Evolutionary conservation across 768 basidiomycete species (phyloP).

Genomic region (Terana coerulea): DNA sequence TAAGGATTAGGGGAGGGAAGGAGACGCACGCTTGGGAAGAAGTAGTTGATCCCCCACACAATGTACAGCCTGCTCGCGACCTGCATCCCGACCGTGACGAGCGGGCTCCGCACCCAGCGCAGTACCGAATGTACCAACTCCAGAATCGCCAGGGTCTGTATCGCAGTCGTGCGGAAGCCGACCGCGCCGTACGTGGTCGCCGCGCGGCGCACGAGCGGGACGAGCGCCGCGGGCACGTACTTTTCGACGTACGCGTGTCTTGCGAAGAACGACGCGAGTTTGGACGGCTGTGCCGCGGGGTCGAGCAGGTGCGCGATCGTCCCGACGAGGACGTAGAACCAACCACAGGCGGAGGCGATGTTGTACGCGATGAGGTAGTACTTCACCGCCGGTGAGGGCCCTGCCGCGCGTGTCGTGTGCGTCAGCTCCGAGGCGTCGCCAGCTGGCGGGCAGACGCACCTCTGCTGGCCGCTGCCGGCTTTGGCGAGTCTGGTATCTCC

Average conservation of each 20-base stretch:
- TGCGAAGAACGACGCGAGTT: conserved; percentile 11
- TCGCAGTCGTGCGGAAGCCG: conserved; percentile 57
- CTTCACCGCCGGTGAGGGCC: conserved; percentile 21
- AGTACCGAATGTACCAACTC: conserved; percentile 81
- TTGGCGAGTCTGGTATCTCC: conserved; percentile 12
- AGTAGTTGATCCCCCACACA: conserved; percentile 79
- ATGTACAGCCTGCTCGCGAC: conserved; percentile 78
- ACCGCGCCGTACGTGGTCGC: conserved; percentile 58
- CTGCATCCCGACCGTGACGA: conserved; percentile 73
- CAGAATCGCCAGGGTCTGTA: conserved; percentile 81
- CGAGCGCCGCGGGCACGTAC: conserved; percentile 29
- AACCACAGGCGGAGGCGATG: conserved; percentile 64
- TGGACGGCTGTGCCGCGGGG: conserved; percentile 6
- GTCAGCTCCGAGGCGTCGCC: not conserved
- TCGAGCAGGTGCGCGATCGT: conserved; percentile 45
- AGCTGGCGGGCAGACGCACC: conserved; percentile 1
- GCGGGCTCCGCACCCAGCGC: conserved; percentile 75
- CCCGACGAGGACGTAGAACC: conserved; percentile 65
- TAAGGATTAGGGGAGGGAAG: not conserved
- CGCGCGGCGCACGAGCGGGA: conserved; percentile 46
- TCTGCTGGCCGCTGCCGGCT: conserved; percentile 1
- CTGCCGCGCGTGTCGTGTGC: conserved; percentile 5
- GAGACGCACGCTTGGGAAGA: conserved; percentile 53
- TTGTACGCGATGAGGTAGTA: conserved; percentile 82
- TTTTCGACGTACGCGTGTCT: conserved; percentile 10